A percentile compares a stretch with the other conserved stretches of the same genome.
Evolutionary conservation across 495 filamentous ascomycete genomes (phyloP).

Genomic region (Trichoderma gamsii): DNA sequence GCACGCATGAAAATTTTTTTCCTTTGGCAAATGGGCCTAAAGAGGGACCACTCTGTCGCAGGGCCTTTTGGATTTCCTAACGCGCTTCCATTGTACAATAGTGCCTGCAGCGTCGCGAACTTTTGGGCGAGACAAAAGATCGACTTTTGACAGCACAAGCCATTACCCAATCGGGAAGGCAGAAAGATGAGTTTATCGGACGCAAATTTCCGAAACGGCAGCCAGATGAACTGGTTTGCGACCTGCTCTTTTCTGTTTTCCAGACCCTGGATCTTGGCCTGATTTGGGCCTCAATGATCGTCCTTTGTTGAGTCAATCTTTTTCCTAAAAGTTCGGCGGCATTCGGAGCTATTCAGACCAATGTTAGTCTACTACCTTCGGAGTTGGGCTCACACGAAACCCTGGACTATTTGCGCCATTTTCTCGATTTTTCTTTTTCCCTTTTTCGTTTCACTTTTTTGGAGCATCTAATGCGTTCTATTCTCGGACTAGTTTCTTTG

Average conservation of each 20-base stretch:
- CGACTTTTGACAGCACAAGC: neutral
- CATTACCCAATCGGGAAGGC: neutral
- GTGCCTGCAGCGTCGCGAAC: neutral
- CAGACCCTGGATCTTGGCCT: neutral
- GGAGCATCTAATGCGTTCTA: neutral
- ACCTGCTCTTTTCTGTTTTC: neutral
- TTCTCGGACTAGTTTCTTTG: neutral
- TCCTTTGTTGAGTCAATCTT: neutral
- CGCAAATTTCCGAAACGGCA: constrained; percentile 1
- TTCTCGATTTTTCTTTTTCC: neutral
- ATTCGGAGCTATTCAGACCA: neutral
- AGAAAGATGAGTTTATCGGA: neutral
- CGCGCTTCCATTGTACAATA: neutral
- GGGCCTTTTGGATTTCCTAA: neutral
- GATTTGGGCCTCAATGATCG: neutral
- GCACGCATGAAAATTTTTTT: neutral
- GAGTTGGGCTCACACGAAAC: neutral
- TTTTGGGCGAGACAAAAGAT: neutral
- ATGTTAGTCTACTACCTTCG: neutral
- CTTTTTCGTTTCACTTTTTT: neutral
- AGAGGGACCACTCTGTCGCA: neutral
- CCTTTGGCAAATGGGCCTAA: neutral
- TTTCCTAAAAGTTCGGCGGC: neutral
- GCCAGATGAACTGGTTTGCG: neutral
- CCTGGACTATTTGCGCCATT: neutral